Conservation (phyloP, 306 rosid species). For the Acacia confusa region DNA sequence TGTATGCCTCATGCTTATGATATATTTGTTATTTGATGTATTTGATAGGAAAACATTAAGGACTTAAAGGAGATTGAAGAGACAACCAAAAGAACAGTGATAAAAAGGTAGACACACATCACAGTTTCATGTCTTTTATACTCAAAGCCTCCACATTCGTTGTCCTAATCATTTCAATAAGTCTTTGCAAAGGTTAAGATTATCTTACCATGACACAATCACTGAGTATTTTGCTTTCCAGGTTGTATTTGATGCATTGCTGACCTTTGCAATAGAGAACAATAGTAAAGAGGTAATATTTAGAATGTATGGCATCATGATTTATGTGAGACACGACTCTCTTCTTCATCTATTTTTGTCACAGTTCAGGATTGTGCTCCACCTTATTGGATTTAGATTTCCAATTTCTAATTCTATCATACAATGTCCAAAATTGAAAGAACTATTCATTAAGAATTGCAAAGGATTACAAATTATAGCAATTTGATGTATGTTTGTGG, state of each 20-base stretch:
- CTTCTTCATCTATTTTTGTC: background rate
- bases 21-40: too few species aligned
- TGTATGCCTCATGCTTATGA: too few species aligned
- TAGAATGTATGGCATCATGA: background rate
- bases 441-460: background rate
- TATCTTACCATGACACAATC: too few species aligned
- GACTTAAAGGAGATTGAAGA: too few species aligned
- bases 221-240: background rate
- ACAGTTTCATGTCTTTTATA: background rate
- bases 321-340: background rate
- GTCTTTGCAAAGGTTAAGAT: background rate
- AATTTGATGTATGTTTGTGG: too few species aligned
- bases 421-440: background rate
- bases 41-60: too few species aligned
- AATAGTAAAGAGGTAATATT: too few species aligned
- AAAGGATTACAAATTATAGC: too few species aligned
- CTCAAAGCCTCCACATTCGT: background rate
- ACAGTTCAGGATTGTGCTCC: background rate
- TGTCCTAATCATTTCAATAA: background rate
- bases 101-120: background rate
- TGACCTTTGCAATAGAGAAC: background rate
- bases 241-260: background rate
- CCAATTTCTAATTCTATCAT: background rate
- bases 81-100: too few species aligned
- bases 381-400: too few species aligned